These are phyloP conservation scores for Saxophila tyrrhenica DNA, from an alignment of 495 filamentous ascomycete genomes.

Conservation along the genomic window DNA sequence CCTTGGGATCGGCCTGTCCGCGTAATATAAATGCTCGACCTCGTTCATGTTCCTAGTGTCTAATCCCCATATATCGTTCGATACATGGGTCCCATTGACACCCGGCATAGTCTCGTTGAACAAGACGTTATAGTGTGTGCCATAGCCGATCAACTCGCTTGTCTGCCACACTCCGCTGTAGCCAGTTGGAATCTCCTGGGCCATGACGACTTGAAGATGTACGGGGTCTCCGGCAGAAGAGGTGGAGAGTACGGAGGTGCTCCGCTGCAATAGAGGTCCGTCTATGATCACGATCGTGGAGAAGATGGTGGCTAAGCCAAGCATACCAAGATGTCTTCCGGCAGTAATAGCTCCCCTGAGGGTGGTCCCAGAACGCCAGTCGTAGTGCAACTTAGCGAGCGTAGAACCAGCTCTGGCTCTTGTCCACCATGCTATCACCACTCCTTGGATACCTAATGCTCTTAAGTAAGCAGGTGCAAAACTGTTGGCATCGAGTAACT, in stretches of 20 bases:
- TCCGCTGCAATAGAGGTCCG: not conserved
- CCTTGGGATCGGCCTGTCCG: not conserved
- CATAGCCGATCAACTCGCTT: not conserved
- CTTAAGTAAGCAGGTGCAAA: no score
- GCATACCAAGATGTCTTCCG: not conserved
- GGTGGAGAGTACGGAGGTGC: not conserved
- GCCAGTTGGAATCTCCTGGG: not conserved
- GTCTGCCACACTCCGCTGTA: not conserved
- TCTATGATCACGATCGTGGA: not conserved
- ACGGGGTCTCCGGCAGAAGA: not conserved
- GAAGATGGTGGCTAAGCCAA: not conserved
- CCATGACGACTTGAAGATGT: not conserved
- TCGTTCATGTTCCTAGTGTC: no score
- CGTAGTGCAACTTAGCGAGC: not conserved
- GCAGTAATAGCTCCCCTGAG: not conserved
- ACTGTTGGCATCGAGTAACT: no score
- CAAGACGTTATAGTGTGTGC: not conserved
- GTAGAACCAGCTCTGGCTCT: no score
- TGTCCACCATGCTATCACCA: no score
- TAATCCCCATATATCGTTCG: not conserved
- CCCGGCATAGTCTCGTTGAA: not conserved
- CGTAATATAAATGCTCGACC: not conserved
- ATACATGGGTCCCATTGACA: not conserved
- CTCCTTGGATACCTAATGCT: no score
- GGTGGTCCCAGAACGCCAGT: not conserved